Conservation (phyloP, 179 eudicot species). For the Spinacia oleracea region DNA sequence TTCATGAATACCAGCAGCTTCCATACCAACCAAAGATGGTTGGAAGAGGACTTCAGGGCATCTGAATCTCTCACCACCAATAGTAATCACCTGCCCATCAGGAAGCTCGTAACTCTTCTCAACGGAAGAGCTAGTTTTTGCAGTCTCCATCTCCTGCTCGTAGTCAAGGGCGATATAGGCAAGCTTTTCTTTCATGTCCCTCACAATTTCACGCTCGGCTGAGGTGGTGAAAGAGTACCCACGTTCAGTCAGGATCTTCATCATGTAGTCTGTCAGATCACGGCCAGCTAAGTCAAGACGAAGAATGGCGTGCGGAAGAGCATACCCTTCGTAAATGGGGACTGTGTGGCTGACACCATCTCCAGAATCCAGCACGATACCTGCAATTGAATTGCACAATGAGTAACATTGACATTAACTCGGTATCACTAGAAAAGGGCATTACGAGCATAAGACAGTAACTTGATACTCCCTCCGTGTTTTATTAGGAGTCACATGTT, state of each 20-base stretch:
- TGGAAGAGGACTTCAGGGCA: slow-evolving; percentile 41
- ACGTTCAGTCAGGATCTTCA: slow-evolving; percentile 42
- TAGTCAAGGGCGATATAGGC: slow-evolving; percentile 40
- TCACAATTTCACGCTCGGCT: slow-evolving; percentile 42
- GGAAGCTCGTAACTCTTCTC: slow-evolving; percentile 43
- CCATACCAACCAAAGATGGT: slow-evolving; percentile 40
- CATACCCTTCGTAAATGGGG: slow-evolving; percentile 42
- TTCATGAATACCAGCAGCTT: slow-evolving; percentile 40
- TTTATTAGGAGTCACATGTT: no score
- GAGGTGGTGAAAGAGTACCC: slow-evolving; percentile 44
- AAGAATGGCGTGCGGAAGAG: slow-evolving; percentile 42
- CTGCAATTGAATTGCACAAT: slow-evolving; percentile 20
- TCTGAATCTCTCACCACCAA: slow-evolving; percentile 40
- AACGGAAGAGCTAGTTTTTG: slow-evolving; percentile 40
- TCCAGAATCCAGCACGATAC: slow-evolving; percentile 42
- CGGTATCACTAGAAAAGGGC: neutral
- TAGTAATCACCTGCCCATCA: slow-evolving; percentile 44
- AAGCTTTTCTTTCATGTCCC: slow-evolving; percentile 42
- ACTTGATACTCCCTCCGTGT: no score
- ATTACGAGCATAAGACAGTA: neutral
- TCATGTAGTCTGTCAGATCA: slow-evolving; percentile 41
- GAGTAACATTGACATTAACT: neutral
- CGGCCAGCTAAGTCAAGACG: slow-evolving; percentile 42
- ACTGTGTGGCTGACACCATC: slow-evolving; percentile 46
- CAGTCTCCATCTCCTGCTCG: slow-evolving; percentile 44